Conservation (phyloP, 2,329 filamentous ascomycete genomes). For the Sporothrix luriei region DNA sequence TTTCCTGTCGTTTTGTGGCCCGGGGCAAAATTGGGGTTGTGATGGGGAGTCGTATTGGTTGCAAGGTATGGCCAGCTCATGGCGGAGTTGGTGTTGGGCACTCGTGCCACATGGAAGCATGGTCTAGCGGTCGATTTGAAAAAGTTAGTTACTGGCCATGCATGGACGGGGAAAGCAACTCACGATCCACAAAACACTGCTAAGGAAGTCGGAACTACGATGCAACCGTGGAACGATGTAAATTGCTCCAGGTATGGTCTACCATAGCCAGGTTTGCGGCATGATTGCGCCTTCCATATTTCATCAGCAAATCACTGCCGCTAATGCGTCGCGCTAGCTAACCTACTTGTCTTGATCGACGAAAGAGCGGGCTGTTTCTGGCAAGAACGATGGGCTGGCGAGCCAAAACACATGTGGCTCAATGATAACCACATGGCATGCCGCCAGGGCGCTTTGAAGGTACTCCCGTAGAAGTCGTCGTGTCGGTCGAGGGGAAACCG, state of each 20-base stretch:
- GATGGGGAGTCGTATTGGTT: not conserved
- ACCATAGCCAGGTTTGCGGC: not conserved
- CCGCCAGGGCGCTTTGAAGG: not conserved
- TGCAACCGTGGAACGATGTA: no score
- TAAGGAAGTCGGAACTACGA: not conserved
- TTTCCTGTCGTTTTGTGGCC: not conserved
- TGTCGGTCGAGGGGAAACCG: not conserved
- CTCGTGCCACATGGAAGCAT: not conserved
- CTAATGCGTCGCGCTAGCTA: conserved; percentile 1
- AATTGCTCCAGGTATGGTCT: not conserved
- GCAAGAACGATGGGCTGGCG: not conserved
- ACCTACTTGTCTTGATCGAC: conserved; percentile 8
- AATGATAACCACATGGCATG: conserved; percentile 2
- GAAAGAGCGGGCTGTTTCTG: conserved; percentile 4
- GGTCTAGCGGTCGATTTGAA: not conserved
- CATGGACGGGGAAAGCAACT: not conserved
- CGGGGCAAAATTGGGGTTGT: not conserved
- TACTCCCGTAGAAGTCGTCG: not conserved
- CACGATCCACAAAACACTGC: no score
- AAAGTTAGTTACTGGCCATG: not conserved
- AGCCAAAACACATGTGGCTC: not conserved
- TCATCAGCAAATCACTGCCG: conserved; percentile 11
- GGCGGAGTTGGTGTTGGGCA: not conserved
- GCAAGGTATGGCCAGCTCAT: not conserved
- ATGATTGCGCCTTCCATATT: conserved; percentile 7